Conservation (phyloP, 176 grass and related monocot species). For the Sorghum bicolor region Sorghum_bicolor_NCBIv3 NC_012870.2:1772501-1773000, state of each 20-base stretch:
- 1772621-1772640: slow-evolving; percentile 92
- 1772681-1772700: slow-evolving; percentile 90
- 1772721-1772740: slow-evolving; percentile 96
- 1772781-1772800: slow-evolving; percentile 10
- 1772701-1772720: slow-evolving; percentile 91
- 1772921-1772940: slow-evolving; percentile 98
- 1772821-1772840: not conserved
- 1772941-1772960: slow-evolving; percentile 85
- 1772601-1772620: slow-evolving; percentile 87
- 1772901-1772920: slow-evolving; percentile 82
- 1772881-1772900: slow-evolving; percentile 95
- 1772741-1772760: slow-evolving; percentile 66
- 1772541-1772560: slow-evolving; percentile 14
- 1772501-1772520: not conserved
- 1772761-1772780: slow-evolving; percentile 56
- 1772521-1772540: not conserved
- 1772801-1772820: not conserved
- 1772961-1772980: slow-evolving; percentile 85
- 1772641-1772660: slow-evolving; percentile 86
- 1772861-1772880: slow-evolving; percentile 84
- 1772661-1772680: slow-evolving; percentile 98
- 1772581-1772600: slow-evolving; percentile 96
- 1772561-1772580: slow-evolving; percentile 90
- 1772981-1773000: slow-evolving; percentile 89
- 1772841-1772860: slow-evolving; percentile 2